These are phyloP conservation scores for Yarrowia sp. DNA, from an alignment of 805 yeast species.

Conservation along the genomic window DNA sequence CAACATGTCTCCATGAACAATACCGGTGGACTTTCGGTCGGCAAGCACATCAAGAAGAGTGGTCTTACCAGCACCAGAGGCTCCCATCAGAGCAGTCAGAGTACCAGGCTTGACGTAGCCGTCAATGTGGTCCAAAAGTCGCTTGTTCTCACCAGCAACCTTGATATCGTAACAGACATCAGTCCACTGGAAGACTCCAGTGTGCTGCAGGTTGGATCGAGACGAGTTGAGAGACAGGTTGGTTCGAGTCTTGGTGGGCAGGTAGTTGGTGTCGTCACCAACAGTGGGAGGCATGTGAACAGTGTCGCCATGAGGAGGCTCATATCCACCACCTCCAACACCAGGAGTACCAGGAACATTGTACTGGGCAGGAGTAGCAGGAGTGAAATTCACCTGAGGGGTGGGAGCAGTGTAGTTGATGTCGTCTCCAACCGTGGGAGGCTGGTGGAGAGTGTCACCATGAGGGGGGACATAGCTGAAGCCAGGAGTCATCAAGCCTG, in stretches of 20 bases:
- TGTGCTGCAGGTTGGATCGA: neutral
- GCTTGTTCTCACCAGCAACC: slow-evolving; percentile 65
- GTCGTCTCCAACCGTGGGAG: slow-evolving; percentile 14
- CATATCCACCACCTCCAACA: neutral
- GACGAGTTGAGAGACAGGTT: slow-evolving; percentile 17
- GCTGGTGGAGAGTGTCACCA: slow-evolving; percentile 11
- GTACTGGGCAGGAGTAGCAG: slow-evolving; percentile 26
- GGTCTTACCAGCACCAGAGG: slow-evolving; percentile 84
- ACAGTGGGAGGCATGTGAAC: slow-evolving; percentile 12
- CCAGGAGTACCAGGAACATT: slow-evolving; percentile 12
- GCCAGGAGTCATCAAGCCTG: slow-evolving; percentile 22
- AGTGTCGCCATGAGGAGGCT: slow-evolving; percentile 26
- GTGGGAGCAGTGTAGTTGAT: slow-evolving; percentile 17
- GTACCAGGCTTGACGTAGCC: slow-evolving; percentile 89
- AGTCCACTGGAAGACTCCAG: slow-evolving; percentile 70
- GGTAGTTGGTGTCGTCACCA: slow-evolving; percentile 5
- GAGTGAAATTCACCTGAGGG: slow-evolving; percentile 40
- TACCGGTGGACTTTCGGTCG: slow-evolving; percentile 73
- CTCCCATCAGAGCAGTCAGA: slow-evolving; percentile 78
- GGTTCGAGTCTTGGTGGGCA: neutral
- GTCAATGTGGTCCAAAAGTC: slow-evolving; percentile 68
- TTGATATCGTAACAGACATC: slow-evolving; percentile 74
- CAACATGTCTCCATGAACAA: slow-evolving; percentile 69
- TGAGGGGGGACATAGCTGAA: slow-evolving; percentile 22
- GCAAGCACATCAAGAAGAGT: slow-evolving; percentile 74